Base-by-base conservation (phyloP, 139 green algal species). In the Chlorella sp. region DNA sequence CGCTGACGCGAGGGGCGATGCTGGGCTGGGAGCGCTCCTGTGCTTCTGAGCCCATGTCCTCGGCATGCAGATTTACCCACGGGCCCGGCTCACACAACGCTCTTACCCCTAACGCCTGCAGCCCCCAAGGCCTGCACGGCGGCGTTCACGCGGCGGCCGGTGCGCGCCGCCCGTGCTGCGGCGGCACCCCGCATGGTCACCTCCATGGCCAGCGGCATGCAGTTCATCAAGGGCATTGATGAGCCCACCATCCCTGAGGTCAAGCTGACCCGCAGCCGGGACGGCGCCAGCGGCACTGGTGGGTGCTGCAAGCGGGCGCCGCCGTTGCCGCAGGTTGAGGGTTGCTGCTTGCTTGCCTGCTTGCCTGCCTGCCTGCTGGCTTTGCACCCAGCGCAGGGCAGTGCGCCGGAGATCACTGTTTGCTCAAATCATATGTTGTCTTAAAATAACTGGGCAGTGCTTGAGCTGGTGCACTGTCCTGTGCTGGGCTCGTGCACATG, bases 171-270 rank as follows among this genome's bases (percentile, higher is more conserved):
- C 40, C 40, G 32, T 37, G 34, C 42, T 32, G 61, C 66, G 32
- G 61, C 66, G 32, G 32, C 78, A 36, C 78, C n/a, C 26, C 69
- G 39, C 66, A 61, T 53, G 40, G 60, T 90, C 1, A 81, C 66
- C 11, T 91, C 78, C 37, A 79, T 90, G 78, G 91, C 89, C 40
- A 92, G 88, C 78, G 91, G 86, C 34, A 91, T 99, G 68, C 95
- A 99, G 94, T 99, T 99, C 92, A 97, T 99, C 88, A 94, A 93
- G 81, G 98, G 98, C 36, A 89, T 99, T 19, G 89, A 96, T 21
- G 98, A 99, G 95, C 90, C 95, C 30, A 94, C 88, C n/a, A 94
- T 99, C 14, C 98, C 98, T 3, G 97, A 99, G 77, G 98, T 99
- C 5, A 93, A 94, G 37, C 95, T 99, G 1, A 99, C 96, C 22